Conservation (phyloP, 2,329 filamentous ascomycete species). For the Ophiosphaerella korrae region DNA sequence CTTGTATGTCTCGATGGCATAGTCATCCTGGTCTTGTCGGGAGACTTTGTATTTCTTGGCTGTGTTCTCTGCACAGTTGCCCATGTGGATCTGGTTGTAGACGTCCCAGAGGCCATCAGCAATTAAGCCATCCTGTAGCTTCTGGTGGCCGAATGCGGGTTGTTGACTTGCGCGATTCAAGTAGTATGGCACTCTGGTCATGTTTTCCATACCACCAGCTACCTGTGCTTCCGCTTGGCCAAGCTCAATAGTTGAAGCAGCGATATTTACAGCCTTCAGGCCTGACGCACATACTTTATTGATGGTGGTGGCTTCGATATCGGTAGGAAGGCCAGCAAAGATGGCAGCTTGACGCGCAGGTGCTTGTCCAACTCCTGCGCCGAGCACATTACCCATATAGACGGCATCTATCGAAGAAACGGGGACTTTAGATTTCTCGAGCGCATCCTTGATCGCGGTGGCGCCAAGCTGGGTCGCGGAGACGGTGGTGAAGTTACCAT, state of each 20-base stretch:
- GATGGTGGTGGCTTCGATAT: constrained; percentile 85
- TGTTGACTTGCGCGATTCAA: constrained; percentile 79
- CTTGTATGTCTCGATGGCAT: constrained; percentile 87
- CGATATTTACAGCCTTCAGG: constrained; percentile 87
- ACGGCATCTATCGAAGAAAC: constrained; percentile 83
- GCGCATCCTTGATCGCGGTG: constrained; percentile 86
- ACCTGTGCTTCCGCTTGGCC: constrained; percentile 86
- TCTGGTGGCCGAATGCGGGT: constrained; percentile 84
- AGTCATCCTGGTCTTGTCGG: constrained; percentile 86
- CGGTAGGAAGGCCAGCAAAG: constrained; percentile 81
- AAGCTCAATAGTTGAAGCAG: constrained; percentile 92
- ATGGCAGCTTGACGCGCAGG: constrained; percentile 90
- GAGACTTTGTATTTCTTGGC: constrained; percentile 84
- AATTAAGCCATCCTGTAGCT: constrained; percentile 88
- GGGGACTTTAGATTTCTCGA: constrained; percentile 85
- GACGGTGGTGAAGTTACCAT: constrained; percentile 84
- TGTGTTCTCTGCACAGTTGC: constrained; percentile 92
- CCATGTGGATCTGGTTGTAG: constrained; percentile 98
- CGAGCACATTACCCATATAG: constrained; percentile 96
- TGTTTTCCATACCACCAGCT: constrained; percentile 97
- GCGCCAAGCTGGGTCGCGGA: constrained; percentile 88
- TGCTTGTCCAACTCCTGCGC: constrained; percentile 82
- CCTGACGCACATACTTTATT: constrained; percentile 99
- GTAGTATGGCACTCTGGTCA: constrained; percentile 93
- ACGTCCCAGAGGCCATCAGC: constrained; percentile 96